Conservation (phyloP, 2,329 filamentous ascomycete species). For the Penicillium sp. region DNA sequence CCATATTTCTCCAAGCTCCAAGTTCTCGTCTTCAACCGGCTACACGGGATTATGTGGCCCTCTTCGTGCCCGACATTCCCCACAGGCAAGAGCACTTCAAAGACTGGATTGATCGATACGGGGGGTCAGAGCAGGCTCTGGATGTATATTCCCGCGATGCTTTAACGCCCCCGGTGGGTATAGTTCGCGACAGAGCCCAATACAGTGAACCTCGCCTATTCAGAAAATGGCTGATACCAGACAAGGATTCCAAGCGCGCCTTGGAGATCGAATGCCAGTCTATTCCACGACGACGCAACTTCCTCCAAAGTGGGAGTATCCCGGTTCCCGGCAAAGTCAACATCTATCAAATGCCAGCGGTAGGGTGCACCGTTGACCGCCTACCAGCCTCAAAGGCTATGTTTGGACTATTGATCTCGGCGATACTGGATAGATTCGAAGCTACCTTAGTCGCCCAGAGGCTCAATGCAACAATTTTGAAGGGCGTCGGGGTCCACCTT, state of each 20-base stretch:
- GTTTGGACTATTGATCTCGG: slow-evolving; percentile 62
- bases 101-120: slow-evolving; percentile 21
- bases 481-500: slow-evolving; percentile 52
- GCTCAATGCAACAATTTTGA: slow-evolving; percentile 54
- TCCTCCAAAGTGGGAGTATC: slow-evolving; percentile 18
- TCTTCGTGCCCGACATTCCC: slow-evolving; percentile 25
- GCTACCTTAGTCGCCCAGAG: slow-evolving; percentile 57
- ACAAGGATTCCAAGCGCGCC: neutral
- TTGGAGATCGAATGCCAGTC: slow-evolving; percentile 26
- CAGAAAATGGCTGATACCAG: slow-evolving; percentile 20
- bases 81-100: slow-evolving; percentile 12
- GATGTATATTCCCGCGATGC: slow-evolving; percentile 19
- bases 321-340: slow-evolving; percentile 11
- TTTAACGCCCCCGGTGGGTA: slow-evolving; percentile 9
- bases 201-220: slow-evolving; percentile 26
- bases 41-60: slow-evolving; percentile 23
- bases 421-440: slow-evolving; percentile 66
- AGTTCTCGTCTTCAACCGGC: slow-evolving; percentile 4
- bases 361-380: slow-evolving; percentile 33
- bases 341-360: slow-evolving; percentile 20
- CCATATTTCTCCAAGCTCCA: slow-evolving; percentile 25
- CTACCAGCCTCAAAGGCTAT: slow-evolving; percentile 45
- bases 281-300: slow-evolving; percentile 26
- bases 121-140: slow-evolving; percentile 19
- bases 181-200: slow-evolving; percentile 26